Conservation (phyloP, 2,329 filamentous ascomycete species). For the Alternaria sp. region DNA sequence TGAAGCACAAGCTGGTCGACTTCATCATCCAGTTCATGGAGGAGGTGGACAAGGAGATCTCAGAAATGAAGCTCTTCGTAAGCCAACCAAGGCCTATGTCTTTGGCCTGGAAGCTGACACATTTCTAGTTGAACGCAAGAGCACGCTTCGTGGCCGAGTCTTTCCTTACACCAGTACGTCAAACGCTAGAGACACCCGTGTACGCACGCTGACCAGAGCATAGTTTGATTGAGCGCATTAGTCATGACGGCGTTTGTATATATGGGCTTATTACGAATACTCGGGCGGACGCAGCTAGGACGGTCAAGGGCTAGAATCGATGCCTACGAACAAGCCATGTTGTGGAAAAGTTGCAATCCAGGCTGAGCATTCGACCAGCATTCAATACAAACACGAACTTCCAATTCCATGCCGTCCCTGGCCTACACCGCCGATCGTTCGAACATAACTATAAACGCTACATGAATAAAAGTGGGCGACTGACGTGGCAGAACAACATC, state of each 20-base stretch:
- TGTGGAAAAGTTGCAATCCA: constrained; percentile 12
- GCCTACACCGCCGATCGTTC: constrained; percentile 4
- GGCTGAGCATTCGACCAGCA: constrained; percentile 25
- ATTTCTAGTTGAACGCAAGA: constrained; percentile 83
- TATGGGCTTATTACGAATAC: constrained; percentile 9
- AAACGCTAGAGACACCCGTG: too few relatives aligned
- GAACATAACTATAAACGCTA: neutral
- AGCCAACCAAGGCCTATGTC: constrained; percentile 47
- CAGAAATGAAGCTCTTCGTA: constrained; percentile 99
- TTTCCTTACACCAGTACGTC: constrained; percentile 87
- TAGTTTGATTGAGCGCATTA: constrained; percentile 37
- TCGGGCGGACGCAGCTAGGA: constrained; percentile 11
- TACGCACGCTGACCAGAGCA: constrained; percentile 7
- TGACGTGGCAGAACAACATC: neutral
- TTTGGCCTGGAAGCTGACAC: constrained; percentile 40
- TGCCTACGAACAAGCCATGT: constrained; percentile 7
- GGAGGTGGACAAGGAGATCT: constrained; percentile 99
- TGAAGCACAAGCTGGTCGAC: constrained; percentile 98
- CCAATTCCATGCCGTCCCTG: neutral
- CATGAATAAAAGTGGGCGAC: neutral
- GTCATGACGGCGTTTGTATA: constrained; percentile 20
- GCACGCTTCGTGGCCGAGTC: constrained; percentile 98
- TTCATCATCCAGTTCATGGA: constrained; percentile 99
- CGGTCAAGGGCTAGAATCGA: constrained; percentile 4
- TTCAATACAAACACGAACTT: constrained; percentile 20